Base-by-base conservation (phyloP, 164 flowering plant species). In the Tinospora cordifolia region DNA sequence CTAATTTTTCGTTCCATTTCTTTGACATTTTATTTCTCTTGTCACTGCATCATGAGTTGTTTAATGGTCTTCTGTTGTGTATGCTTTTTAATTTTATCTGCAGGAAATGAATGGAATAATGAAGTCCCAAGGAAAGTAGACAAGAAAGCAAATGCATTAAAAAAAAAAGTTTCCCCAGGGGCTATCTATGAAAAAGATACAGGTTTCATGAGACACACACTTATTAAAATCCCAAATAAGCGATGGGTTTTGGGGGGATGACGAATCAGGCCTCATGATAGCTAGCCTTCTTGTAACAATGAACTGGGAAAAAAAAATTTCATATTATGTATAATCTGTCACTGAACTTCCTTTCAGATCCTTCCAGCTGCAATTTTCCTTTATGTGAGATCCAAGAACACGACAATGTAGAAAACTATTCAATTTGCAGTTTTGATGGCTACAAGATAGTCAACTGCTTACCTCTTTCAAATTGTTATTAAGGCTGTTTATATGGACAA, bases 81-180 rank as follows among this genome's bases (percentile, higher is more conserved):
- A n/a, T 69, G 36, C 24, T 21, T 38, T 27, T 59, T 26, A 65
- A 41, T 72, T n/a, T 40, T 62, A 10, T 71, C 21, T 64, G 72
- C 75, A 76, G 78, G 78, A 76, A 76, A 72, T 76, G 72, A 76
- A 65, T 21, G 49, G 19, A 27, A 14, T 62, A 11, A 6, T n/a
- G 8, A 27, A 40, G 47, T 21, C 66, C 27, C 49, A 39, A 36
- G 24, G 46, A 38, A 39, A 40, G 54, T 49, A 14, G 71, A 67
- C 34, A 4, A 59, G 46, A 5, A 26, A 15, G 17, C 12, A 22
- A 63, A 58, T 68, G 65, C 65, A 67, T 7, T 59, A 27, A 12
- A 17, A 69, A n/a, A 58, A 70, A 46, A 65, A 8, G 49, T 36
- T 34, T 38, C 60, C 62, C 51, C 22, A 26, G 7, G 71, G 68